Percentiles rank a stretch among this genome's conserved stretches.
Conservation (phyloP, 2,329 filamentous ascomycete species). For the Fusarium sp. region DNA sequence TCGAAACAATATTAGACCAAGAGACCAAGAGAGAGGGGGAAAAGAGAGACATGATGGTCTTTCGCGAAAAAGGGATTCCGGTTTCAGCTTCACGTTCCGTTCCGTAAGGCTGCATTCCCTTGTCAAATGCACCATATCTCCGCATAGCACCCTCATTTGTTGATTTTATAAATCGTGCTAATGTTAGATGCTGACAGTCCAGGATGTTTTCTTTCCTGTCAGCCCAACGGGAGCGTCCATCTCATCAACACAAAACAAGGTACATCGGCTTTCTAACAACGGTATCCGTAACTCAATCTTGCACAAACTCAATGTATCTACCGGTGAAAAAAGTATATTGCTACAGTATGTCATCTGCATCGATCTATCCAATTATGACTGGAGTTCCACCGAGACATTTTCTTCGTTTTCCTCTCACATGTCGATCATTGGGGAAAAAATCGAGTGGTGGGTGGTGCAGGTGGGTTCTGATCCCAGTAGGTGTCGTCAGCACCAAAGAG, state of each 20-base stretch:
- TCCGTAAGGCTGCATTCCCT: slow-evolving; percentile 14
- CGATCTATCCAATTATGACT: background rate
- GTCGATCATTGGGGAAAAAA: slow-evolving; percentile 28
- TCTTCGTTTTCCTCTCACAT: slow-evolving; percentile 18
- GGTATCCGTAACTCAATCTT: slow-evolving; percentile 22
- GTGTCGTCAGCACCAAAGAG: slow-evolving; percentile 46
- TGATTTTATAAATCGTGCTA: background rate
- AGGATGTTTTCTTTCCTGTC: slow-evolving; percentile 11
- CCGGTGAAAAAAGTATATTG: background rate
- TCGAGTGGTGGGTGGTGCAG: slow-evolving; percentile 34
- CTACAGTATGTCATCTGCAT: background rate
- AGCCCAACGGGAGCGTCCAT: slow-evolving; percentile 29
- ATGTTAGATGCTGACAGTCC: slow-evolving; percentile 20
- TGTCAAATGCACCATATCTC: background rate
- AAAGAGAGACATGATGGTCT: background rate
- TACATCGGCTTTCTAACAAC: slow-evolving; percentile 1
- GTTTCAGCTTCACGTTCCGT: background rate
- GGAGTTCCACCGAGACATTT: slow-evolving; percentile 1
- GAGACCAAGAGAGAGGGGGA: background rate
- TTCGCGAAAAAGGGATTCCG: slow-evolving; percentile 13
- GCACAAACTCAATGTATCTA: slow-evolving; percentile 1
- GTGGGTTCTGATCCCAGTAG: slow-evolving; percentile 30
- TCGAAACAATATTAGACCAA: slow-evolving; percentile 2
- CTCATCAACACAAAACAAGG: slow-evolving; percentile 11
- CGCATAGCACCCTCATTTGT: background rate